A percentile compares a stretch with the other conserved stretches of the same genome.
phyloP scores from a whole-genome alignment of 495 filamentous ascomycete species.

The Talaromyces trachyspermus region DNA sequence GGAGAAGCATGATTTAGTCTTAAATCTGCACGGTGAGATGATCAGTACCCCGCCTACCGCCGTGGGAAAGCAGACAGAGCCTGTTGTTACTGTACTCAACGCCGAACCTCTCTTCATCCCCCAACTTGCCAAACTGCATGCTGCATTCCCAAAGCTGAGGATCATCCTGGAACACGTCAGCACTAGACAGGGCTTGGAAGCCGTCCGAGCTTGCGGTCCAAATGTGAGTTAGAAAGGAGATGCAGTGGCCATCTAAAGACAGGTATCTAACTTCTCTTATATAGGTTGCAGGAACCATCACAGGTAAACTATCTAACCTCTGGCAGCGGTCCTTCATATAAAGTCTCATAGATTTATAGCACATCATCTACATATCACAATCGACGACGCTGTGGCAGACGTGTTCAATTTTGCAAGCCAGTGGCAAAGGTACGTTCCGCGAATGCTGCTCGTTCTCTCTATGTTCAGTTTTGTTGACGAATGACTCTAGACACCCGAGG shows the following conservation, averaged over 20 bases:
- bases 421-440: slow-evolving; percentile 52
- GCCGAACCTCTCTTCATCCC: slow-evolving; percentile 80
- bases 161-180: slow-evolving; percentile 79
- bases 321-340: neutral
- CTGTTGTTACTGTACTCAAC: slow-evolving; percentile 59
- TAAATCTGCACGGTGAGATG: slow-evolving; percentile 57
- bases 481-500: slow-evolving; percentile 43
- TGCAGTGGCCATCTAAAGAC: neutral
- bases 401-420: slow-evolving; percentile 86
- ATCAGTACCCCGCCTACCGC: slow-evolving; percentile 36
- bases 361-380: slow-evolving; percentile 73
- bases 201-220: slow-evolving; percentile 65
- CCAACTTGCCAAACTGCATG: slow-evolving; percentile 60
- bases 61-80: slow-evolving; percentile 8
- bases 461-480: slow-evolving; percentile 18
- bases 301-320: slow-evolving; percentile 12
- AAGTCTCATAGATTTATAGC: slow-evolving; percentile 32
- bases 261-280: neutral
- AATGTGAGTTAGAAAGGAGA: slow-evolving; percentile 45
- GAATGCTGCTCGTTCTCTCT: neutral
- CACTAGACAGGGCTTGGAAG: slow-evolving; percentile 70
- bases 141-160: slow-evolving; percentile 67
- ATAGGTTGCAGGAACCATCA: slow-evolving; percentile 52
- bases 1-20: slow-evolving; percentile 55
- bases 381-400: slow-evolving; percentile 68